Conservation (phyloP, 805 yeast genomes). For the Danielia reshetovae region DNA sequence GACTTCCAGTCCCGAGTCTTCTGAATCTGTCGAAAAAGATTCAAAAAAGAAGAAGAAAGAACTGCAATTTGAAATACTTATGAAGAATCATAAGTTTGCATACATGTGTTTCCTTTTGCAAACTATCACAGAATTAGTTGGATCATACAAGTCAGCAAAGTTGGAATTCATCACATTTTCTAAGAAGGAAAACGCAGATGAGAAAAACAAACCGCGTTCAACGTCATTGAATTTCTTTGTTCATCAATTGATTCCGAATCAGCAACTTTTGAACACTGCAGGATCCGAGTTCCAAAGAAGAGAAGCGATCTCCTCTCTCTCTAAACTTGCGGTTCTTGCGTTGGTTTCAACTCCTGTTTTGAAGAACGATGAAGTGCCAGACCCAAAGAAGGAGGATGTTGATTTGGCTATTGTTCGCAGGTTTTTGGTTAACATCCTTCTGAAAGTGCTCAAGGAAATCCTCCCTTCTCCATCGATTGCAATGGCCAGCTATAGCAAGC, state of each 20-base stretch:
- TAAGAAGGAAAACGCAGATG: slow-evolving; percentile 42
- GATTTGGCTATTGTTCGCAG: slow-evolving; percentile 71
- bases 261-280: slow-evolving; percentile 33
- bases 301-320: slow-evolving; percentile 53
- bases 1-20: slow-evolving; percentile 21
- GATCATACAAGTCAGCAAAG: slow-evolving; percentile 77
- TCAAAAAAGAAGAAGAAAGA: slow-evolving; percentile 6
- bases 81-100: slow-evolving; percentile 54
- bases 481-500: slow-evolving; percentile 47
- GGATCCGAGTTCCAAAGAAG: slow-evolving; percentile 48
- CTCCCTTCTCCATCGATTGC: slow-evolving; percentile 19
- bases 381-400: slow-evolving; percentile 54
- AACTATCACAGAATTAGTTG: slow-evolving; percentile 62
- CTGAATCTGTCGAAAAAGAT: neutral
- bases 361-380: slow-evolving; percentile 42
- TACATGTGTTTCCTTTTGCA: slow-evolving; percentile 69
- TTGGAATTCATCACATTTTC: slow-evolving; percentile 78
- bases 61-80: slow-evolving; percentile 13
- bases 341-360: slow-evolving; percentile 57
- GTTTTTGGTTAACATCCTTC: slow-evolving; percentile 65
- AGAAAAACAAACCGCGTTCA: slow-evolving; percentile 60
- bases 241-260: slow-evolving; percentile 65
- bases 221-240: slow-evolving; percentile 74
- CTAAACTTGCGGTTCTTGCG: slow-evolving; percentile 57
- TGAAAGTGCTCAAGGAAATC: slow-evolving; percentile 56